Conservation (phyloP, 1,284 basidiomycete species). For the Somion occarium region DNA sequence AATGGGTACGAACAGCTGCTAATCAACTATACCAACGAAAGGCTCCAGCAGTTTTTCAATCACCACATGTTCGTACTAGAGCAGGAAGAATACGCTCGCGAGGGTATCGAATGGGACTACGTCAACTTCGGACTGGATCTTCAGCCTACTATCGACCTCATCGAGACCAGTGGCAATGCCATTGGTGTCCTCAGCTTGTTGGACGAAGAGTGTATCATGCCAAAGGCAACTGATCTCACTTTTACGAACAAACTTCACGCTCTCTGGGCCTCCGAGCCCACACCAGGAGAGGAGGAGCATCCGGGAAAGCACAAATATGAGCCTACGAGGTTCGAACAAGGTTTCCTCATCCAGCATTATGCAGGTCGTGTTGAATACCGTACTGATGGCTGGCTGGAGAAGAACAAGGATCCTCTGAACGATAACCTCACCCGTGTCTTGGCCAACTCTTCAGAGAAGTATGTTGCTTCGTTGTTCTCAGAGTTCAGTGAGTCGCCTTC, state of each 20-base stretch:
- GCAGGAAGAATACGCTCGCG: constrained; percentile 97
- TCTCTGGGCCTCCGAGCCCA: constrained; percentile 55
- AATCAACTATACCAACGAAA: constrained; percentile 99
- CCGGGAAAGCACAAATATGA: constrained; percentile 82
- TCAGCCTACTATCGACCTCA: constrained; percentile 98
- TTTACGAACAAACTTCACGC: constrained; percentile 91
- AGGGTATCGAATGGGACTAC: constrained; percentile 98
- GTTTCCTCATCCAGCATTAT: constrained; percentile 96
- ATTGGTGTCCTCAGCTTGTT: constrained; percentile 94
- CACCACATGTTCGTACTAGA: constrained; percentile 99
- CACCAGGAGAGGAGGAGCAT: constrained; percentile 57
- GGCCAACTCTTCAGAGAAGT: constrained; percentile 78
- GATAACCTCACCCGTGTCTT: constrained; percentile 93
- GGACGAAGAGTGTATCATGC: constrained; percentile 99
- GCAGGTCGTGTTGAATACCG: constrained; percentile 96
- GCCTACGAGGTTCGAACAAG: constrained; percentile 86
- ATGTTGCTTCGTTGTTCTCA: constrained; percentile 80
- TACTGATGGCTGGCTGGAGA: constrained; percentile 96
- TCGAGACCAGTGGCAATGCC: constrained; percentile 69
- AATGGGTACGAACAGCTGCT: constrained; percentile 97
- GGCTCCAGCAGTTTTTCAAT: constrained; percentile 96
- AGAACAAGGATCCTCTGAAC: constrained; percentile 99
- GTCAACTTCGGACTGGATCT: constrained; percentile 98
- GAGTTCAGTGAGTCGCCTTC: constrained; percentile 65
- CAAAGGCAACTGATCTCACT: constrained; percentile 91